Evolutionary conservation across 768 basidiomycete species (phyloP).

Genomic region (Mycena galopus): DNA sequence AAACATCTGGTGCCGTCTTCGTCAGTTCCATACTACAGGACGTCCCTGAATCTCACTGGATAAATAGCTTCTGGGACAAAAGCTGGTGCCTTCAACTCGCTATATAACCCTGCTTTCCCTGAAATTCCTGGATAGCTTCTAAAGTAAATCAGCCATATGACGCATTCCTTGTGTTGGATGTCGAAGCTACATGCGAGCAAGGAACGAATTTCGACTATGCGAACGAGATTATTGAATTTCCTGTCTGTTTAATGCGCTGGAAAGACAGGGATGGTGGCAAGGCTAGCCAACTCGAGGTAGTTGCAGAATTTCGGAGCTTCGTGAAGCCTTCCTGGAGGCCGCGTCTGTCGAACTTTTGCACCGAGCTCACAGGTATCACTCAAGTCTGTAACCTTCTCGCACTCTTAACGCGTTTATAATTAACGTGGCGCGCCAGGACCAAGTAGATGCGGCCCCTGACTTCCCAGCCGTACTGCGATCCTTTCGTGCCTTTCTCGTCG

Average conservation of each 20-base stretch:
- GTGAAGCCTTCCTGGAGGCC: slow-evolving; percentile 92
- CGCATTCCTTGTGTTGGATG: slow-evolving; percentile 88
- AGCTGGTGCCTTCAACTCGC: slow-evolving; percentile 4
- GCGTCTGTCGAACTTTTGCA: slow-evolving; percentile 86
- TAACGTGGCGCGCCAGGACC: slow-evolving; percentile 61
- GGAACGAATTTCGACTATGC: slow-evolving; percentile 86
- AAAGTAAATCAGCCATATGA: slow-evolving; percentile 67
- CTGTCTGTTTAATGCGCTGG: slow-evolving; percentile 92
- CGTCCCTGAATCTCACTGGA: not conserved
- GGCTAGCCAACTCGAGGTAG: slow-evolving; percentile 72
- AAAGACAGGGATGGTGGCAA: slow-evolving; percentile 67
- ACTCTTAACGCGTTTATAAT: slow-evolving; percentile 14
- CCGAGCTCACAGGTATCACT: slow-evolving; percentile 88
- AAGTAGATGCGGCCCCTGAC: slow-evolving; percentile 83
- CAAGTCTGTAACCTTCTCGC: slow-evolving; percentile 70
- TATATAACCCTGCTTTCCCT: not conserved
- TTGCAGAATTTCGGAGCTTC: slow-evolving; percentile 89
- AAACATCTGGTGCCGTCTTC: not conserved
- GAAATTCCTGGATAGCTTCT: not conserved
- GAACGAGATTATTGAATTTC: slow-evolving; percentile 98
- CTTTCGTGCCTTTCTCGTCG: slow-evolving; percentile 76
- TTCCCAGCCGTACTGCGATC: slow-evolving; percentile 77
- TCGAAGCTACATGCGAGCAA: slow-evolving; percentile 85
- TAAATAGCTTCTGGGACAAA: not conserved
- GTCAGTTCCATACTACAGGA: too few relatives aligned